A percentile compares a stretch with the other conserved stretches of the same genome.
phyloP scores from a whole-genome alignment of 768 basidiomycete species.

The Psilocybe cyanescens region DNA sequence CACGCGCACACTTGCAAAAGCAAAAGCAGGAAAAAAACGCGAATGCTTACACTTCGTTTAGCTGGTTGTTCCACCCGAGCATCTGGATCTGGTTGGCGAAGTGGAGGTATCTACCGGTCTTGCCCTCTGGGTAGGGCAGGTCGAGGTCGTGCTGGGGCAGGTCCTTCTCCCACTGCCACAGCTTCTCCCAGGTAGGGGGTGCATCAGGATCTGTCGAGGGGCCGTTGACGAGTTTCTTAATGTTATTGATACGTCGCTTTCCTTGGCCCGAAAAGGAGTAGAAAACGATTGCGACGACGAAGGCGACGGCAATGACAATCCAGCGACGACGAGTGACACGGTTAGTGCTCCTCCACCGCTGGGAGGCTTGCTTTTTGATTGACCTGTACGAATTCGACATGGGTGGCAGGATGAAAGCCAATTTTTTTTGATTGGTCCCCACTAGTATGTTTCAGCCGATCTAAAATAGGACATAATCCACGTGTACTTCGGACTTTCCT shows the following conservation, averaged over 20 bases:
- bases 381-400: background rate
- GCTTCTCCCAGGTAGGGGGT: constrained; percentile 21
- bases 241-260: background rate
- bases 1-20: background rate
- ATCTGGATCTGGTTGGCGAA: constrained; percentile 48
- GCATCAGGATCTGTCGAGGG: constrained; percentile 7
- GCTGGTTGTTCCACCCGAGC: constrained; percentile 57
- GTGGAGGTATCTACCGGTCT: constrained; percentile 49
- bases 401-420: background rate
- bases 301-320: background rate
- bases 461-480: constrained; percentile 1
- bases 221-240: background rate
- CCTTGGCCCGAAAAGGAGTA: background rate
- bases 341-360: constrained; percentile 2
- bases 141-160: constrained; percentile 55
- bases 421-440: constrained; percentile 1
- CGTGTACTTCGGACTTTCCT: constrained; percentile 1
- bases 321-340: constrained; percentile 2
- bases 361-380: constrained; percentile 3
- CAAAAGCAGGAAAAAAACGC: background rate
- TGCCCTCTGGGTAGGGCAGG: constrained; percentile 53
- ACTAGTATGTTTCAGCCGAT: constrained; percentile 1
- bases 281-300: background rate
- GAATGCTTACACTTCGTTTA: constrained; percentile 50
- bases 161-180: constrained; percentile 44